Evolutionary conservation across 768 basidiomycete species (phyloP), one percentile per base, ranked within the genome.

Genomic region (Leccinum variicolor): DNA sequence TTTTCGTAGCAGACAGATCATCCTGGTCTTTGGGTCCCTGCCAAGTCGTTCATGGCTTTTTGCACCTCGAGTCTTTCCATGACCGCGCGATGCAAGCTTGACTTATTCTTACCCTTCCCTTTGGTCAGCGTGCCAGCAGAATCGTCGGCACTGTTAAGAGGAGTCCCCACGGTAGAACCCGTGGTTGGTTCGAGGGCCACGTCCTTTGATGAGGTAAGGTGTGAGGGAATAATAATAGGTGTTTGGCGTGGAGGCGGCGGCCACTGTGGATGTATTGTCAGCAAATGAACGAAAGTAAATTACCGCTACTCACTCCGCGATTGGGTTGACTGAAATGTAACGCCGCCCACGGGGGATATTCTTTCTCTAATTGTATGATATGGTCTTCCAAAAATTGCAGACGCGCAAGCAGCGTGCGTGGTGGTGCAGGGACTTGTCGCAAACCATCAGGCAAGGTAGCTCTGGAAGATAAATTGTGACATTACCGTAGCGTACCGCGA

Each of bases 291-390:
- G 19, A 26, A 52, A 17, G 13, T 41, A 43, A 36, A n/a, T 39
- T 26, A 55, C 56, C 34, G 17, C 55, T 5, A 79, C 88, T 50
- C 73, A 92, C 91, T 26, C 85, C 88, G 56, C 91, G 83, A 64
- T 84, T 80, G 3, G 91, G 91, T 66, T 93, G 90, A 55, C 89
- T 91, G 69, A 92, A 92, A 66, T 92, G 90, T n/a, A 92, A 74
- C 8, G 90, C 89, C 0, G 90, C 89, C 90, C 90, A 92, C 6
- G 90, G 89, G 3, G 90, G 90, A 64, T 90, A 92, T 53, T 91
- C 89, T 64, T 83, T 89, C 69, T 93, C 90, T 2, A 93, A 76
- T 51, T 79, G 80, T 36, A 88, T 78, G 58, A 93, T 80, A 64
- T 92, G 90, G 36, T 90, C 87, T 69, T 93, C 90, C 1, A 93